phyloP scores from a whole-genome alignment of 257 asterid species.

The Petrea volubilis region DNA sequence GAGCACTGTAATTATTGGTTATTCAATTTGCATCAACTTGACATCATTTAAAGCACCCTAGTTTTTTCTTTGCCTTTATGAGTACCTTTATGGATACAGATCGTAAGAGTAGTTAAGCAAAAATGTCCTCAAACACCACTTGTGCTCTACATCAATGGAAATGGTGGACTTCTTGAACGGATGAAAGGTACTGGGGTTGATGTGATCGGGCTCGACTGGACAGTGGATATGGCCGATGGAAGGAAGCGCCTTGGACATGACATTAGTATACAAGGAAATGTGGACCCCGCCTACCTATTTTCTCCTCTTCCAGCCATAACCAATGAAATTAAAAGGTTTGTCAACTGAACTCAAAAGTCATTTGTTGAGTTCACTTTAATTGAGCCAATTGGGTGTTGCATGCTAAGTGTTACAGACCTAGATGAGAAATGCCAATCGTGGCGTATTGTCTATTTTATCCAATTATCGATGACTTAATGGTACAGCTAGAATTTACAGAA shows the following conservation, averaged over 20 bases:
- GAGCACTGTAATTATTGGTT: too few species aligned
- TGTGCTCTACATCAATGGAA: conserved; percentile 90
- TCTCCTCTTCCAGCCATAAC: conserved; percentile 81
- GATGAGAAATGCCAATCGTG: background rate
- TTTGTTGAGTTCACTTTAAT: background rate
- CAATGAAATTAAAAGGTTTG: conserved; percentile 72
- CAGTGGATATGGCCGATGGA: conserved; percentile 93
- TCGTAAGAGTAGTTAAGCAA: conserved; percentile 60
- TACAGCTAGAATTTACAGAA: background rate
- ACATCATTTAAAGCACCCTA: background rate
- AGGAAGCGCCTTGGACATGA: conserved; percentile 75
- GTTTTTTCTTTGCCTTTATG: conserved; percentile 22
- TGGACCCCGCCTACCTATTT: conserved; percentile 84
- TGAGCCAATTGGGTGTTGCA: too few species aligned
- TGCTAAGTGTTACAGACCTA: background rate
- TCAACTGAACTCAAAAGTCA: conserved; percentile 1
- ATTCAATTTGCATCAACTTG: background rate
- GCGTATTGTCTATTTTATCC: background rate
- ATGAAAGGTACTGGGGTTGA: conserved; percentile 95
- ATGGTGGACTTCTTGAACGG: conserved; percentile 89
- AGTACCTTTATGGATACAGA: conserved; percentile 54
- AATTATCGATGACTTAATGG: background rate
- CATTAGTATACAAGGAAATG: conserved; percentile 85
- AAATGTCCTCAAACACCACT: conserved; percentile 88
- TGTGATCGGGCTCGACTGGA: conserved; percentile 97